phyloP scores from a whole-genome alignment of 495 filamentous ascomycete genomes.

The Pseudevernia furfuracea region DNA sequence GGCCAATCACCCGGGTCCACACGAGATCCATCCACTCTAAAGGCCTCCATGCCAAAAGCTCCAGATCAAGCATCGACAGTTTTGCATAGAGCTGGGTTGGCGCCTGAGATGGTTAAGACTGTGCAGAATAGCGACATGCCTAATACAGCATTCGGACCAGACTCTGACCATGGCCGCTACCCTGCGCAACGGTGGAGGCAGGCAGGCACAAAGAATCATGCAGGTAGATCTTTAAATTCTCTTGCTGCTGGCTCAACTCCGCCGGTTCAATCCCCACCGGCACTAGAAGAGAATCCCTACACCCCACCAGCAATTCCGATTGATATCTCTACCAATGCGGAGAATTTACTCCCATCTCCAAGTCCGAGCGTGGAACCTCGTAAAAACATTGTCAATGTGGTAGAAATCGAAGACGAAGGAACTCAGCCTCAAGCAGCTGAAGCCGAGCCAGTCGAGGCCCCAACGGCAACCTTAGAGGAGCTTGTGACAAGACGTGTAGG shows the following conservation, averaged over 20 bases:
- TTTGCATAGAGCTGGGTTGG: neutral
- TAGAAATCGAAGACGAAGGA: constrained; percentile 14
- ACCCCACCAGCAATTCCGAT: neutral
- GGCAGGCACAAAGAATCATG: neutral
- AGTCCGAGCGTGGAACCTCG: constrained; percentile 49
- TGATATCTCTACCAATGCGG: constrained; percentile 4
- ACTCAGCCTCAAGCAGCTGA: neutral
- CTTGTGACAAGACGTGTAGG: constrained; percentile 18
- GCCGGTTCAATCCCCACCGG: constrained; percentile 2
- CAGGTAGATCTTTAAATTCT: neutral
- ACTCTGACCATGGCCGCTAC: constrained; percentile 12
- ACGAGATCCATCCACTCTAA: constrained; percentile 8
- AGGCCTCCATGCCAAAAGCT: neutral
- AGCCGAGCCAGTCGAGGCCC: neutral
- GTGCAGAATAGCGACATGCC: neutral
- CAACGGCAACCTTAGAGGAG: constrained; percentile 10
- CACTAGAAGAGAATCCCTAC: neutral
- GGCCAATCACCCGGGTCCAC: constrained; percentile 8
- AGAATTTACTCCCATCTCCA: constrained; percentile 44
- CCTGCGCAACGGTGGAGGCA: constrained; percentile 7
- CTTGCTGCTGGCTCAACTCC: neutral
- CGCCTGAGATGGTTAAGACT: neutral
- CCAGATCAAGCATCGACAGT: constrained; percentile 7
- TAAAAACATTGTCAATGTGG: constrained; percentile 25
- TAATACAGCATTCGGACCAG: constrained; percentile 3